A percentile compares a stretch with the other conserved stretches of the same genome.
phyloP scores from a whole-genome alignment of 306 rosid species.

The Lathyrus oleraceus region DNA sequence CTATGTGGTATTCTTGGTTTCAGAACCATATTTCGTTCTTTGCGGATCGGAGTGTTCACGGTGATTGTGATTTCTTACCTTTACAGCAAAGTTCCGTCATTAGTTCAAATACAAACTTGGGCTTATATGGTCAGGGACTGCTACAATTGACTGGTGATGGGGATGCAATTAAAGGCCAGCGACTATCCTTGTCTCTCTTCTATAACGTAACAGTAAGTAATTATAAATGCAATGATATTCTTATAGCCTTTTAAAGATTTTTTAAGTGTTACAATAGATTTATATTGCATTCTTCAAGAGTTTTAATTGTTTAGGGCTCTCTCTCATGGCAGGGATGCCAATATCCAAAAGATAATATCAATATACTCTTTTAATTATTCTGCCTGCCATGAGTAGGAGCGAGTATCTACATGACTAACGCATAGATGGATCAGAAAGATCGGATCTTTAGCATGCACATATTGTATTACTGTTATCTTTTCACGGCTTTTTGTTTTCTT shows the following conservation, averaged over 20 bases:
- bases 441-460: conserved; percentile 21
- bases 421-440: conserved; percentile 25
- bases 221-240: conserved; percentile 15
- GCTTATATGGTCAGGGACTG: conserved; percentile 93
- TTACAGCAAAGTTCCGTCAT: conserved; percentile 88
- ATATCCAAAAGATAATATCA: conserved; percentile 20
- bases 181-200: conserved; percentile 96
- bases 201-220: conserved; percentile 93
- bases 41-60: conserved; percentile 33
- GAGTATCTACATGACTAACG: conserved; percentile 3
- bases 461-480: conserved; percentile 13
- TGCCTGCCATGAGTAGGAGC: background rate
- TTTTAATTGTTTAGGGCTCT: conserved; percentile 17
- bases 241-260: conserved; percentile 10
- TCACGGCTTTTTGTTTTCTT: conserved; percentile 18
- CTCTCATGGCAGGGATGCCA: conserved; percentile 29
- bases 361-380: conserved; percentile 21
- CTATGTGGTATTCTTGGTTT: conserved; percentile 25
- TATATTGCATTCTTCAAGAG: background rate
- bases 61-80: conserved; percentile 36
- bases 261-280: conserved; percentile 18
- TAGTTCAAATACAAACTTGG: conserved; percentile 86
- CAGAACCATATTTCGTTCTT: conserved; percentile 30
- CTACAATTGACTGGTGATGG: conserved; percentile 85
- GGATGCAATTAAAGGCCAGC: conserved; percentile 92